Percentiles rank a stretch among this genome's conserved stretches.
Conservation (phyloP, 257 asterid species). For the Rauvolfia tetraphylla region DNA sequence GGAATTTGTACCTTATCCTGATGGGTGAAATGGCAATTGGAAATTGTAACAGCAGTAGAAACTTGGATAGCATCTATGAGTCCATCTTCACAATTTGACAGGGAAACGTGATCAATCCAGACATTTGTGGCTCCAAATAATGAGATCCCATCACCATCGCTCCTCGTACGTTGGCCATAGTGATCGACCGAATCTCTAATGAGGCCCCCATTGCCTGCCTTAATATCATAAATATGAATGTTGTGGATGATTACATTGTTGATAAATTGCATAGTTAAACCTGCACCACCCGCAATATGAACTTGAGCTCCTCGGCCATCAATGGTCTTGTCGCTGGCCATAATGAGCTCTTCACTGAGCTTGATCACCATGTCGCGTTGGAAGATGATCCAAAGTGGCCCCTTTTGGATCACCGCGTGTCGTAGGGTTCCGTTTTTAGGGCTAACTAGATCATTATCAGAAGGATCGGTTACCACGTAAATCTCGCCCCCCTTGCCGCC, state of each 20-base stretch:
- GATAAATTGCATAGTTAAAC: conserved; percentile 29
- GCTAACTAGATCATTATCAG: conserved; percentile 21
- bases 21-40: conserved; percentile 33
- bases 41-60: conserved; percentile 35
- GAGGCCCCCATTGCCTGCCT: conserved; percentile 23
- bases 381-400: conserved; percentile 33
- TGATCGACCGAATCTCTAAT: conserved; percentile 30
- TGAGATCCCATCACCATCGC: conserved; percentile 40
- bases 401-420: conserved; percentile 29
- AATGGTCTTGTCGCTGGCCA: conserved; percentile 32
- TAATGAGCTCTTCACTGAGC: conserved; percentile 27
- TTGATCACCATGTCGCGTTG: conserved; percentile 23
- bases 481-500: conserved; percentile 34
- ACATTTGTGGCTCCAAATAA: conserved; percentile 28
- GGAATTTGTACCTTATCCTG: conserved; percentile 25
- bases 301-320: conserved; percentile 35
- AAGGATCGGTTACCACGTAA: conserved; percentile 24
- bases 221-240: conserved; percentile 25
- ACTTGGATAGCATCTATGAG: conserved; percentile 30
- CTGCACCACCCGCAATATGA: conserved; percentile 25
- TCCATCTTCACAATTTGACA: conserved; percentile 35
- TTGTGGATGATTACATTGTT: conserved; percentile 29
- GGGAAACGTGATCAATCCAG: conserved; percentile 39
- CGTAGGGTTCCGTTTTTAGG: conserved; percentile 34
- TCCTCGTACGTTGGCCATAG: conserved; percentile 22